Conservation (phyloP, 176 grass and related monocot species). For the Eragrostis nindensis region DNA sequence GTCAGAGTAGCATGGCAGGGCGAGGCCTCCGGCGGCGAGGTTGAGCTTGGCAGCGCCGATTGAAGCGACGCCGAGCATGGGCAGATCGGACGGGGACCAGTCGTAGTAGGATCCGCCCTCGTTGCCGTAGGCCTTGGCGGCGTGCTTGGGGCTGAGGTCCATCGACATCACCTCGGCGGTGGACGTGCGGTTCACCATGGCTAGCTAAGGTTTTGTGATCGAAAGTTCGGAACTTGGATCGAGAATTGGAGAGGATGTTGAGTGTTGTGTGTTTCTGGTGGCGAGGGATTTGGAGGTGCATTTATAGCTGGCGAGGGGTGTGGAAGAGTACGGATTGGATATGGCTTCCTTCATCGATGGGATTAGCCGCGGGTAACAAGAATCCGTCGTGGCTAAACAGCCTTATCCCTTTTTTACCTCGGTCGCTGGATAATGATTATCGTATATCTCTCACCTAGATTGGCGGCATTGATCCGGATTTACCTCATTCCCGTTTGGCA, state of each 20-base stretch:
- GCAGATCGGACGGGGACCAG: slow-evolving; percentile 67
- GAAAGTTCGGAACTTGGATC: not conserved
- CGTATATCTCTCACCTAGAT: not conserved
- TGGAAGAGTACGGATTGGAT: not conserved
- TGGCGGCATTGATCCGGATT: not conserved
- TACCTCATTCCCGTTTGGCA: not conserved
- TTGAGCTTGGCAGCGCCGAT: slow-evolving; percentile 82
- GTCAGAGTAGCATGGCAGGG: slow-evolving; percentile 76
- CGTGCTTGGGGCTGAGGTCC: slow-evolving; percentile 53
- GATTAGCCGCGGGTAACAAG: not conserved
- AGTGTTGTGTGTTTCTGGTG: not conserved
- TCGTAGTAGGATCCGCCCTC: slow-evolving; percentile 64
- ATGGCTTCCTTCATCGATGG: not conserved
- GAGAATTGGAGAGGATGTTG: not conserved
- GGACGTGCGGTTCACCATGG: not conserved
- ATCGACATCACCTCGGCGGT: slow-evolving; percentile 27
- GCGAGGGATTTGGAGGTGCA: not conserved
- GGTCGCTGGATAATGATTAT: not conserved
- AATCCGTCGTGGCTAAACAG: not conserved
- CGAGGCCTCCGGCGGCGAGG: slow-evolving; percentile 52
- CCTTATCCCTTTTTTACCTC: not conserved
- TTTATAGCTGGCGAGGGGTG: not conserved
- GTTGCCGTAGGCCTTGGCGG: slow-evolving; percentile 45
- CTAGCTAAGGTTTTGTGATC: not conserved
- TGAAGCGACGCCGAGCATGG: slow-evolving; percentile 65